Evolutionary conservation across 1,284 basidiomycete genomes (phyloP).

Genomic region (Ceratobasidium sp.): DNA sequence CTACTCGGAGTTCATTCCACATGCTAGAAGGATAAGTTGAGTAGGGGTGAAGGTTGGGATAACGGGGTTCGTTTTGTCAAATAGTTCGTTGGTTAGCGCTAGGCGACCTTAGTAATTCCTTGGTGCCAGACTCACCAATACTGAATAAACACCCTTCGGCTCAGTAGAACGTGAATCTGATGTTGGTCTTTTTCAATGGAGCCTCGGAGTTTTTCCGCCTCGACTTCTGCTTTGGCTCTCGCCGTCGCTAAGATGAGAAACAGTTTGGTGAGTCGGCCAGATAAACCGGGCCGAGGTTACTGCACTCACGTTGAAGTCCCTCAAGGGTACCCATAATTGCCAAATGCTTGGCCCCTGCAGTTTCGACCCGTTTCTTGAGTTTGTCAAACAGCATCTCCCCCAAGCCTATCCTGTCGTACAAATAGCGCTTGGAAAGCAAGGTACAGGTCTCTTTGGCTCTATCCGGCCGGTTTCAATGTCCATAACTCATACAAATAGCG

Average conservation of each 20-base stretch:
- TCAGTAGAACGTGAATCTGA: conserved; percentile 70
- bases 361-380: conserved; percentile 82
- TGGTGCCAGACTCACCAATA: conserved; percentile 64
- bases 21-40: conserved; percentile 58
- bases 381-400: conserved; percentile 84
- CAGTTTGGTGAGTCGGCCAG: neutral
- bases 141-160: conserved; percentile 80
- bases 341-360: conserved; percentile 24
- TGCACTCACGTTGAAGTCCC: conserved; percentile 58
- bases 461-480: conserved; percentile 45
- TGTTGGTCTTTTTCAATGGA: conserved; percentile 79
- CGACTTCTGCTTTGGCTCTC: conserved; percentile 54
- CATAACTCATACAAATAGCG: neutral
- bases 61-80: too few species aligned
- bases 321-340: conserved; percentile 65
- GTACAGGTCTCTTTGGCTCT: conserved; percentile 88
- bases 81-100: too few species aligned
- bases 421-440: conserved; percentile 84
- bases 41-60: neutral
- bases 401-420: conserved; percentile 79
- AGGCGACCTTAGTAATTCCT: neutral
- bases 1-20: conserved; percentile 90
- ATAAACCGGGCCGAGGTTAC: neutral
- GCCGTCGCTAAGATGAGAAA: neutral
- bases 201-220: conserved; percentile 74